These are phyloP conservation scores for Kodamaea neixiangensis DNA, from an alignment of 805 yeast species.

Conservation along the genomic window DNA sequence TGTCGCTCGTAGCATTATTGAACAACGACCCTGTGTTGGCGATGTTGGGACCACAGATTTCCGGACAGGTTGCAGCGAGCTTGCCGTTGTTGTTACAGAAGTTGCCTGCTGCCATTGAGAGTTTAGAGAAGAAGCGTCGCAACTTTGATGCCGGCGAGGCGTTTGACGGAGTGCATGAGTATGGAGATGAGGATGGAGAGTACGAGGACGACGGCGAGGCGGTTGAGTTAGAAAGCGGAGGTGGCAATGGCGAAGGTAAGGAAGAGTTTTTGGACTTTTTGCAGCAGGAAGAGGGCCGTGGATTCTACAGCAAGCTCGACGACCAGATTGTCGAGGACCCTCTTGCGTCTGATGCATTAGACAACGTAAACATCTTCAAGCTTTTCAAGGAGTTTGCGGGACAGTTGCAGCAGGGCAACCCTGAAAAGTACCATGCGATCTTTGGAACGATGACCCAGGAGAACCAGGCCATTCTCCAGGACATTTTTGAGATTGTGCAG, in stretches of 20 bases:
- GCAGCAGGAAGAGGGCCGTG: conserved; percentile 44
- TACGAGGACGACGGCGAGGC: conserved; percentile 22
- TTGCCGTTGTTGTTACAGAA: conserved; percentile 55
- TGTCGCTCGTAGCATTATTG: conserved; percentile 60
- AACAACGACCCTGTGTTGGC: conserved; percentile 23
- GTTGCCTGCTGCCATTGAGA: conserved; percentile 71
- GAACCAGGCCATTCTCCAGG: conserved; percentile 30
- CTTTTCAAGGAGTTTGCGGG: conserved; percentile 60
- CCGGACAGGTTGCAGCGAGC: conserved; percentile 46
- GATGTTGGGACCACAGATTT: conserved; percentile 18
- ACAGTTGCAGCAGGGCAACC: conserved; percentile 49
- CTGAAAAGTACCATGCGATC: conserved; percentile 48
- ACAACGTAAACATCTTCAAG: conserved; percentile 67
- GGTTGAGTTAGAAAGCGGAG: conserved; percentile 19
- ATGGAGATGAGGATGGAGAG: conserved; percentile 19
- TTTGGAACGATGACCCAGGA: conserved; percentile 39
- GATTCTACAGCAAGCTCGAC: conserved; percentile 20
- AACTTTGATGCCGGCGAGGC: conserved; percentile 45
- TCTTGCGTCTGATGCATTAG: conserved; percentile 60
- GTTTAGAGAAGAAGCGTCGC: conserved; percentile 62
- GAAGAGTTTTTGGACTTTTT: conserved; percentile 50
- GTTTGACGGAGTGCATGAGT: conserved; percentile 14
- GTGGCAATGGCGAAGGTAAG: conserved; percentile 25
- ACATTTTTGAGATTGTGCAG: conserved; percentile 24
- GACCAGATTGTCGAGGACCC: conserved; percentile 25